Evolutionary conservation across 148 eudicot genomes (phyloP), one percentile per base, ranked within the genome.

Genomic region (Polygonum aviculare): DNA sequence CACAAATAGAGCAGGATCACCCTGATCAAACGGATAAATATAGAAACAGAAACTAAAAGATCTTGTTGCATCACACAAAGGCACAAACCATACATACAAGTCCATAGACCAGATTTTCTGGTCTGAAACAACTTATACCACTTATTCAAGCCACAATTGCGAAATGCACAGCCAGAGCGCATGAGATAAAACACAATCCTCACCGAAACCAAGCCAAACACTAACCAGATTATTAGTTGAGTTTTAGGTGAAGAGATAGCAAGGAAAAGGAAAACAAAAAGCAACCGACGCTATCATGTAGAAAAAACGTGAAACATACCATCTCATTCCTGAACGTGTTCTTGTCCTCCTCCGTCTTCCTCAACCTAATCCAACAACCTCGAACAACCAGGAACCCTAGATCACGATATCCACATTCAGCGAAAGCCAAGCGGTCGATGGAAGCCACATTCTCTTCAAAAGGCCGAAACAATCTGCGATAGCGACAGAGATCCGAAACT

Each of bases 261-360:
- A 67, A 35, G 3, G 31, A 4, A 31, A 60, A 22, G 3, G 12
- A 5, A 21, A 59, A 36, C 7, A 14, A 67, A 62, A 62, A 4
- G 19, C 19, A 38, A 36, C 21, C 21, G n/a, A 67, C 5, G 15
- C 3, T 67, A 4, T 67, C 12, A 0, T 15, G 15, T 67, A 35
- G 18, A 22, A 19, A 49, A 63, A 11, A 1, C 19, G 5, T 26
- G 77, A 6, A 67, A 38, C 72, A 69, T 83, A 91, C 97, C 97
- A 94, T 94, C 89, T 88, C 95, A 90, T 90, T 77, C 80, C 94
- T 80, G 62, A 77, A 79, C 41, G 18, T 77, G 73, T 78, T 79
- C 52, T 76, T 31, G 69, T 15, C 73, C 21, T 74, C 38, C 87
- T 84, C 94, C 94, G 94, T 87, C 87, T 80, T 89, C 82, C 49